Base-by-base conservation (phyloP, 768 basidiomycete species). In the Russula foetens region DNA sequence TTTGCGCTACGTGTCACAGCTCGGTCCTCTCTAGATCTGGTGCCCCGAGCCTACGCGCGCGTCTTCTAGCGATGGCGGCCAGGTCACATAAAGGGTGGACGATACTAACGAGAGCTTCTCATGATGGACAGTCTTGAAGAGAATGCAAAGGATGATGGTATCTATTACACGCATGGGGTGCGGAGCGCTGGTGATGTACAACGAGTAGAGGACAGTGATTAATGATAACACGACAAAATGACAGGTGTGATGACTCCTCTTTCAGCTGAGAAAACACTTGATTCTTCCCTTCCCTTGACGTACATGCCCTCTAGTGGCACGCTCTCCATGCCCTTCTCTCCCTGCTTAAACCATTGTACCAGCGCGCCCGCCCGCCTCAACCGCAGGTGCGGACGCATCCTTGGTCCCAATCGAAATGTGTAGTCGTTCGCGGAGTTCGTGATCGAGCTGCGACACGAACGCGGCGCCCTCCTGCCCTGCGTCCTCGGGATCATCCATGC, bases 371-470 rank as follows among this genome's bases (percentile, higher is more conserved):
- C 75, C 85, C 17, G 85, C 91, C 73, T 95, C 92, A 24, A 88
- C 80, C 2, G 91, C 77, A 0, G 68, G 59, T 3, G 94, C 75
- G 8, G 73, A 73, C 12, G 70, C 69, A 44, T 77, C 69, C 51
- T 69, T 67, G 17, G 91, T 95, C 8, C 91, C 97, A 6, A 98
- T 84, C 0, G 97, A 98, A 57, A 98, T 81, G 69, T 98, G 97
- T 67, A 95, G 71, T 59, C 81, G 62, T 7, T 73, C 67, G 56
- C 75, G 75, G 12, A 87, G 65, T 14, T 79, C 76, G 6, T 75
- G 69, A 0, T 80, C 74, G 17, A 92, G 66, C 39, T 64, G 56
- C 15, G 73, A 70, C 7, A 85, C 60, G 51, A 91, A 85, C 52
- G 74, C 74, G 6, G 72, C 67, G 4, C 76, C 80, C 28, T 74